phyloP scores from a whole-genome alignment of 2,329 filamentous ascomycete species.

The Stagonosporopsis vannaccii region DNA sequence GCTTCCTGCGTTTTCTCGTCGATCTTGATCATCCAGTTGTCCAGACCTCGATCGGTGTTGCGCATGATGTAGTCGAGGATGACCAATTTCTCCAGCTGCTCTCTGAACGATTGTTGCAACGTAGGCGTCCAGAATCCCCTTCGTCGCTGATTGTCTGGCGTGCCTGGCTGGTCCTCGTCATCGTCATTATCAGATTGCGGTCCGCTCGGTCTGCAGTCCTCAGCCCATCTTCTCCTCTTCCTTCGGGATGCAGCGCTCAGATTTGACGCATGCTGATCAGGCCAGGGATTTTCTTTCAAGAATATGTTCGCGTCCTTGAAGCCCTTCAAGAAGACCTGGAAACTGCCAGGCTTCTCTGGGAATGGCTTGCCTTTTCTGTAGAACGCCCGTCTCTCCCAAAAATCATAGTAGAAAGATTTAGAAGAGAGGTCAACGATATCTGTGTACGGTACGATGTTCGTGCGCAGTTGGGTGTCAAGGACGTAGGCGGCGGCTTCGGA shows the following conservation, averaged over 20 bases:
- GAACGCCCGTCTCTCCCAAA: slow-evolving; percentile 90
- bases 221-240: slow-evolving; percentile 73
- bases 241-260: slow-evolving; percentile 74
- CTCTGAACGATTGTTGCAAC: slow-evolving; percentile 89
- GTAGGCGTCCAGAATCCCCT: slow-evolving; percentile 84
- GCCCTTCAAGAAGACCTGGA: slow-evolving; percentile 95
- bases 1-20: slow-evolving; percentile 85
- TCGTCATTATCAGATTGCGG: slow-evolving; percentile 68
- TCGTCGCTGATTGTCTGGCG: slow-evolving; percentile 47
- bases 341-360: slow-evolving; percentile 91
- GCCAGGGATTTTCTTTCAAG: slow-evolving; percentile 94
- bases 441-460: slow-evolving; percentile 93
- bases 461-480: slow-evolving; percentile 86
- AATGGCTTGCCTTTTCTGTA: slow-evolving; percentile 87
- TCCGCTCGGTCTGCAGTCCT: slow-evolving; percentile 77
- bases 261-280: slow-evolving; percentile 77
- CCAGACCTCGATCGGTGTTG: slow-evolving; percentile 93
- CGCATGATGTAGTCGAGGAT: slow-evolving; percentile 99
- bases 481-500: slow-evolving; percentile 98
- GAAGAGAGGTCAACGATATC: slow-evolving; percentile 94
- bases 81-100: slow-evolving; percentile 95
- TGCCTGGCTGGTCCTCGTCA: slow-evolving; percentile 54
- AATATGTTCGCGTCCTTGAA: slow-evolving; percentile 98
- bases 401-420: slow-evolving; percentile 97
- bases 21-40: slow-evolving; percentile 99